These are phyloP conservation scores for Glebionis coronaria DNA, from an alignment of 129 eudicot species.

Conservation along the genomic window DNA sequence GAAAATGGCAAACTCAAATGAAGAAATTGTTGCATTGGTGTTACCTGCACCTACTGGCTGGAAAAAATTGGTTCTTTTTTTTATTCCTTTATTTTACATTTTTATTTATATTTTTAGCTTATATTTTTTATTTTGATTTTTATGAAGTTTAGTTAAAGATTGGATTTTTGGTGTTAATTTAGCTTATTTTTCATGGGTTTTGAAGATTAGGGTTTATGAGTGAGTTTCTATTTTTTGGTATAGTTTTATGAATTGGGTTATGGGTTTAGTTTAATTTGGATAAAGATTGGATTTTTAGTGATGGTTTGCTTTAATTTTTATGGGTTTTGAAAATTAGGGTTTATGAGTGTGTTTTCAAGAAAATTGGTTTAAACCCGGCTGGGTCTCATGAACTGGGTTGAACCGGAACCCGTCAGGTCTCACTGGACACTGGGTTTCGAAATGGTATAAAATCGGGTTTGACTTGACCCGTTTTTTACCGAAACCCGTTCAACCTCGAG, in stretches of 20 bases:
- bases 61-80: constrained; percentile 53
- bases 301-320: background rate
- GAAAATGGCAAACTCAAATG: constrained; percentile 46
- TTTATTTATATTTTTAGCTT: constrained; percentile 8
- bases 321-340: constrained; percentile 23
- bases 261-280: constrained; percentile 1
- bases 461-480: no score
- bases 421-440: no score
- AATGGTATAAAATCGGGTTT: no score
- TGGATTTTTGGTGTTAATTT: no score
- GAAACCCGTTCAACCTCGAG: no score
- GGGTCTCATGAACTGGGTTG: no score
- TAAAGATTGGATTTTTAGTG: background rate
- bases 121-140: no score
- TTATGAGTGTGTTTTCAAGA: background rate
- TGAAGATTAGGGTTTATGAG: no score
- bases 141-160: no score
- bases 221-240: no score
- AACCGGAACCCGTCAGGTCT: no score
- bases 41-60: constrained; percentile 70
- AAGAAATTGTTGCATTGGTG: constrained; percentile 43
- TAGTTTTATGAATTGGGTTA: constrained; percentile 10
- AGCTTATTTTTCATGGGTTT: no score
- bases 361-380: background rate
- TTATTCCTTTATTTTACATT: background rate